These are phyloP conservation scores for Beauveria sp. DNA, from an alignment of 2,329 filamentous ascomycete species.

Conservation along the genomic window DNA sequence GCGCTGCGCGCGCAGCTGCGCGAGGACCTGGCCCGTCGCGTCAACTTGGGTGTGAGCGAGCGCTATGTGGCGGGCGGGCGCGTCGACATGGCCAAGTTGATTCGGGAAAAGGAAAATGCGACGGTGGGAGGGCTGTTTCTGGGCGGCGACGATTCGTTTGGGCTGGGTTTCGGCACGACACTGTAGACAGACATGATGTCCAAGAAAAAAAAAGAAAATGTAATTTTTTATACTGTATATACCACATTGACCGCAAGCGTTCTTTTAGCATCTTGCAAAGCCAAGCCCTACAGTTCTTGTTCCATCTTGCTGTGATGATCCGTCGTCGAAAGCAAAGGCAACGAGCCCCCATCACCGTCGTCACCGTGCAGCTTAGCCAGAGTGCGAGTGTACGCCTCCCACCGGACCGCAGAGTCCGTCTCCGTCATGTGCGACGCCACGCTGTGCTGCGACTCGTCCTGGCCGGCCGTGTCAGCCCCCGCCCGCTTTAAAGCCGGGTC, in stretches of 20 bases:
- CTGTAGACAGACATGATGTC: constrained; percentile 3
- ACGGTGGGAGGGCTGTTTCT: constrained; percentile 25
- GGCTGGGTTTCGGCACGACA: constrained; percentile 23
- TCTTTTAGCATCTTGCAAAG: not conserved
- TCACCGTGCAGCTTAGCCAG: constrained; percentile 20
- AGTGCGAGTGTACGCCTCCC: constrained; percentile 29
- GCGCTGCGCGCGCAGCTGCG: constrained; percentile 65
- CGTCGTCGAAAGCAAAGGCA: constrained; percentile 28
- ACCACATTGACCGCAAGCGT: not conserved
- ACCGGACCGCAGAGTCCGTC: constrained; percentile 19
- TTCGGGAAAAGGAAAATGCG: constrained; percentile 49
- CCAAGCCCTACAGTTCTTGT: constrained; percentile 23
- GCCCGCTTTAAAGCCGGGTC: not conserved
- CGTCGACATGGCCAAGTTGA: constrained; percentile 72
- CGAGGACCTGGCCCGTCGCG: constrained; percentile 59
- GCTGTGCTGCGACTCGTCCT: constrained; percentile 10
- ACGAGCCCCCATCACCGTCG: constrained; percentile 20
- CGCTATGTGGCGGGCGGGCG: constrained; percentile 74
- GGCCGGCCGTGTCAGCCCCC: not conserved
- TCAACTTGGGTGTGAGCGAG: constrained; percentile 85
- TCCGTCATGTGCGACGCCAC: constrained; percentile 13
- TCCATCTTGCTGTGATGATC: constrained; percentile 26
- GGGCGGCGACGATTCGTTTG: constrained; percentile 54
- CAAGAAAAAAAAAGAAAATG: not conserved
- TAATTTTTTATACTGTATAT: not conserved